Evolutionary conservation across 768 basidiomycete genomes (phyloP).

Genomic region (Leucocoprinus leucothites): DNA sequence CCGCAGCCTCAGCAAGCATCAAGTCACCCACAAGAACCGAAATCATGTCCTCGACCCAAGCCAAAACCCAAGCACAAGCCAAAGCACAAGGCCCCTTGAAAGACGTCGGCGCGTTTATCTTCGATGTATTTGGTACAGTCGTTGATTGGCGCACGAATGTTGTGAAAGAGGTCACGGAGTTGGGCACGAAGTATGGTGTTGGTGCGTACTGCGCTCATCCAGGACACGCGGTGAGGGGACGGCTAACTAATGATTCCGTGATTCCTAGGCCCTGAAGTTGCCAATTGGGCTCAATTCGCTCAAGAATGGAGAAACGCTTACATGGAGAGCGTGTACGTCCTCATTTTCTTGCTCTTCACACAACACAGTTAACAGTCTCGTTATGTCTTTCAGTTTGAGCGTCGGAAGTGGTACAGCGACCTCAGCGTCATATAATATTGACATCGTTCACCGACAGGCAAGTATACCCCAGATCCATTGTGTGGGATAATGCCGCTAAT

Average conservation of each 20-base stretch:
- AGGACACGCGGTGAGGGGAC: no score
- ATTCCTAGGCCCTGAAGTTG: not conserved
- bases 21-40: not conserved
- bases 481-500: not conserved
- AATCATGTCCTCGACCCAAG: not conserved
- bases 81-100: constrained; percentile 12
- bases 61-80: not conserved
- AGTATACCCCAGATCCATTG: not conserved
- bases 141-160: constrained; percentile 43
- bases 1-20: not conserved
- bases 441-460: constrained; percentile 55
- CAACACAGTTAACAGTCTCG: not conserved
- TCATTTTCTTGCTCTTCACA: no score
- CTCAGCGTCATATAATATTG: constrained; percentile 50
- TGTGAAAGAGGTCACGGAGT: constrained; percentile 25
- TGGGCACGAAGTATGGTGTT: constrained; percentile 26
- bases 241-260: not conserved
- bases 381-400: not conserved
- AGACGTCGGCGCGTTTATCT: constrained; percentile 39
- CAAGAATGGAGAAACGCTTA: constrained; percentile 58
- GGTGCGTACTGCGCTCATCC: constrained; percentile 18
- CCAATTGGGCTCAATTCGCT: constrained; percentile 48
- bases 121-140: constrained; percentile 51
- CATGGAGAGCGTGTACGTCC: constrained; percentile 42
- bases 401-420: constrained; percentile 15